Conservation (phyloP, 1,139 yeast species). For the Hansenula sp. region DNA sequence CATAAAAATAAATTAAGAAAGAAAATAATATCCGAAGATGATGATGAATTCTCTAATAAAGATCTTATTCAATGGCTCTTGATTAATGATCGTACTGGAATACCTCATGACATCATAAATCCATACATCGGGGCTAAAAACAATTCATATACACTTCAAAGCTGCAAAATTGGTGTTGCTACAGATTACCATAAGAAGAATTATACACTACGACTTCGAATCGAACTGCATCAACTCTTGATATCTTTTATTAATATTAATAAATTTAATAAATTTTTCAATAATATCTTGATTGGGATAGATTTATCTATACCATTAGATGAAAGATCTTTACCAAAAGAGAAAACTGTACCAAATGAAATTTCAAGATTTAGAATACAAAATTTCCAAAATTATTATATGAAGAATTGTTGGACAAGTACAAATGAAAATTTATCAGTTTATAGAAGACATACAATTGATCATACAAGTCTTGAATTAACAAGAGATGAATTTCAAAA, state of each 20-base stretch:
- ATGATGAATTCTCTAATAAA: neutral
- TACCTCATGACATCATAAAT: slow-evolving; percentile 1
- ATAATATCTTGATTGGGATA: slow-evolving; percentile 32
- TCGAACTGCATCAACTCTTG: slow-evolving; percentile 38
- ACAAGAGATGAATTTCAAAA: neutral
- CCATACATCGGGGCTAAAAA: slow-evolving; percentile 3
- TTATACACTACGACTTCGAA: slow-evolving; percentile 32
- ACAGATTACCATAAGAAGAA: slow-evolving; percentile 6
- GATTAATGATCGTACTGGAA: neutral
- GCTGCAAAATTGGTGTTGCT: slow-evolving; percentile 9
- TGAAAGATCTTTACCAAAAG: slow-evolving; percentile 22
- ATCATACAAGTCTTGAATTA: neutral
- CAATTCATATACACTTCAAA: slow-evolving; percentile 10
- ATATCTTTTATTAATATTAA: slow-evolving; percentile 42
- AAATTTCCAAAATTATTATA: slow-evolving; percentile 1
- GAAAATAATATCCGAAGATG: neutral
- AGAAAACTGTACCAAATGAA: slow-evolving; percentile 33
- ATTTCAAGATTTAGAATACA: slow-evolving; percentile 9
- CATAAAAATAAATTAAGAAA: neutral
- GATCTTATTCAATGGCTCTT: neutral
- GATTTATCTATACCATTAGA: slow-evolving; percentile 37
- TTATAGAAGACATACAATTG: slow-evolving; percentile 24
- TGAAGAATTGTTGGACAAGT: neutral
- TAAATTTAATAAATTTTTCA: slow-evolving; percentile 38
- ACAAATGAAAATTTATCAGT: slow-evolving; percentile 3